phyloP scores from a whole-genome alignment of 1,284 basidiomycete species.

The Apiotrichum domesticum region DNA sequence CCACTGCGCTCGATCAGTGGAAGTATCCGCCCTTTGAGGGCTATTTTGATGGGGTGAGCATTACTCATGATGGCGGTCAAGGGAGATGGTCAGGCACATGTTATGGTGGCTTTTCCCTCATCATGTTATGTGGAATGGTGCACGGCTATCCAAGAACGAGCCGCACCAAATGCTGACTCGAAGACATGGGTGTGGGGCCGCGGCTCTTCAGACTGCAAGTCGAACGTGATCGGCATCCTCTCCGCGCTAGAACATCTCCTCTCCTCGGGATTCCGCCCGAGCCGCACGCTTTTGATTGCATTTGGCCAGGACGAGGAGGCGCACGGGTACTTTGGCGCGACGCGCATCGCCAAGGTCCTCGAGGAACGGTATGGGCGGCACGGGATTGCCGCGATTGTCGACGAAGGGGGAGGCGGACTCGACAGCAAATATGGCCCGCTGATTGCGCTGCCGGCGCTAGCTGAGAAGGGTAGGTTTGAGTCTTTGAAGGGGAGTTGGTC shows the following conservation, averaged over 20 bases:
- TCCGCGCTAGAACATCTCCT: constrained; percentile 11
- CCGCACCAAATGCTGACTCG: too few relatives aligned
- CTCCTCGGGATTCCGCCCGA: background rate
- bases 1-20: constrained; percentile 8
- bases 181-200: constrained; percentile 13
- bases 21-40: constrained; percentile 12
- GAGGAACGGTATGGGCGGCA: constrained; percentile 9
- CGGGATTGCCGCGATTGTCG: constrained; percentile 12
- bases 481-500: too few relatives aligned
- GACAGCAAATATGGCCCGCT: constrained; percentile 8
- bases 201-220: constrained; percentile 15
- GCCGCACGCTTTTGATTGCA: constrained; percentile 9
- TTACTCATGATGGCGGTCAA: too few relatives aligned
- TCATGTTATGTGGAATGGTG: too few relatives aligned
- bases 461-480: constrained; percentile 12
- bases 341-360: constrained; percentile 1
- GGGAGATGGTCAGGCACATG: too few relatives aligned
- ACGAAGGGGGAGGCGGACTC: constrained; percentile 12
- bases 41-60: constrained; percentile 5
- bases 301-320: constrained; percentile 17
- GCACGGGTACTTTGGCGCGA: constrained; percentile 3
- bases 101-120: too few relatives aligned
- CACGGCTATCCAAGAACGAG: too few relatives aligned
- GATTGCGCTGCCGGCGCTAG: constrained; percentile 10
- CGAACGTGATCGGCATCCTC: constrained; percentile 13